phyloP scores from a whole-genome alignment of 2,329 filamentous ascomycete species.

The Phaeophleospora eucalypticola region DNA sequence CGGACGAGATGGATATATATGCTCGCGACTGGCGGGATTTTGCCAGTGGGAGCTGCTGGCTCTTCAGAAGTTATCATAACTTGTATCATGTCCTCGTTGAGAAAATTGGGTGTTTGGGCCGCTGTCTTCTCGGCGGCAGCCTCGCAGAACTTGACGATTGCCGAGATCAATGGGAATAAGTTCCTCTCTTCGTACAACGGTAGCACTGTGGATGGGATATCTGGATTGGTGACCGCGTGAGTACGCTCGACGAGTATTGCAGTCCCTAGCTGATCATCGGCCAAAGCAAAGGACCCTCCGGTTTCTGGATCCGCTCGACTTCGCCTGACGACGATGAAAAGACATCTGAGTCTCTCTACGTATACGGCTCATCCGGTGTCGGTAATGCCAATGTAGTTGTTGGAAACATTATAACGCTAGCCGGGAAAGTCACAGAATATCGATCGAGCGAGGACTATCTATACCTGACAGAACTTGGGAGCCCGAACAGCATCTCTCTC shows the following conservation, averaged over 20 bases:
- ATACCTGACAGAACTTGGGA: conserved; percentile 60
- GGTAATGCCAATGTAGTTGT: conserved; percentile 53
- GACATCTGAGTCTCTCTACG: conserved; percentile 63
- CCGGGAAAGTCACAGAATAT: conserved; percentile 58
- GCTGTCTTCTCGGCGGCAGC: conserved; percentile 10
- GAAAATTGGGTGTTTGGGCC: conserved; percentile 3
- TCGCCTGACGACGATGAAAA: conserved; percentile 51
- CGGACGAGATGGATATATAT: too few relatives aligned
- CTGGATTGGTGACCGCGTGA: conserved; percentile 64
- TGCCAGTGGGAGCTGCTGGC: too few relatives aligned
- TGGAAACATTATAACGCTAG: conserved; percentile 60
- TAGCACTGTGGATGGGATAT: conserved; percentile 55
- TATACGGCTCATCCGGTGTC: conserved; percentile 54
- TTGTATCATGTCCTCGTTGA: conserved; percentile 6
- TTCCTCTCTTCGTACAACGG: conserved; percentile 60
- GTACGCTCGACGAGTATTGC: too few relatives aligned
- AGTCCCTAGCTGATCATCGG: too few relatives aligned
- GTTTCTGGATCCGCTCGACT: conserved; percentile 62
- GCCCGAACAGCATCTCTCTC: conserved; percentile 51
- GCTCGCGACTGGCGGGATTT: too few relatives aligned
- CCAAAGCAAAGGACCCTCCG: conserved; percentile 55
- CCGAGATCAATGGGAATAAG: conserved; percentile 60
- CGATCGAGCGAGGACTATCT: conserved; percentile 55
- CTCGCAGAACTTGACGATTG: conserved; percentile 26
- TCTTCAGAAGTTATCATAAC: too few relatives aligned